A percentile compares a stretch with the other conserved stretches of the same genome.
These are phyloP conservation scores for Aspergillus viridinutans DNA, from an alignment of 2,329 filamentous ascomycete genomes.

Conservation along the genomic window DNA sequence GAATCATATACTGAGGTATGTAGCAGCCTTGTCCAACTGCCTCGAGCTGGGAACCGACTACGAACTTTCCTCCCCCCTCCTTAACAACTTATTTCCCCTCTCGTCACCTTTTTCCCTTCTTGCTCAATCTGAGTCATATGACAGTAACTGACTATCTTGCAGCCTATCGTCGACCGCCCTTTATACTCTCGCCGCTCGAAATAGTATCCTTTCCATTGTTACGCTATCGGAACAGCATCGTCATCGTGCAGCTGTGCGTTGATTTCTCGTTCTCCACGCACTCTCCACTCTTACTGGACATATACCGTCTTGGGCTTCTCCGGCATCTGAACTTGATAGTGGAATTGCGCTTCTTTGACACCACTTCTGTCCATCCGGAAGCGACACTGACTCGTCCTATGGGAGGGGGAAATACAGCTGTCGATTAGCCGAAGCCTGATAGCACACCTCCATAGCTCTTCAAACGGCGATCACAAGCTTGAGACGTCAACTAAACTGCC, in stretches of 20 bases:
- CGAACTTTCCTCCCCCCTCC: slow-evolving; percentile 5
- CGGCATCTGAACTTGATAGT: slow-evolving; percentile 2
- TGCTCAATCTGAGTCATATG: slow-evolving; percentile 11
- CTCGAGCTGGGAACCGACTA: neutral
- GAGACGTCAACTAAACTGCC: slow-evolving; percentile 6
- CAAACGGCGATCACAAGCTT: slow-evolving; percentile 20
- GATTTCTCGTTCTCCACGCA: slow-evolving; percentile 12
- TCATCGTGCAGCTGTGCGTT: slow-evolving; percentile 9
- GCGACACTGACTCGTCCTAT: neutral
- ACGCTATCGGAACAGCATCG: slow-evolving; percentile 5
- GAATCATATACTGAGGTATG: neutral
- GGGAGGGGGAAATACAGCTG: neutral
- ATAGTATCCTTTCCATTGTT: slow-evolving; percentile 11
- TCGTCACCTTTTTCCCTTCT: slow-evolving; percentile 7
- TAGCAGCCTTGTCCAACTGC: slow-evolving; percentile 12
- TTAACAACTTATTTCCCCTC: slow-evolving; percentile 2
- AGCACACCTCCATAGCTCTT: neutral
- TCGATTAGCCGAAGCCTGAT: neutral
- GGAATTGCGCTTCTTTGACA: neutral
- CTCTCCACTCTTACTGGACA: slow-evolving; percentile 9
- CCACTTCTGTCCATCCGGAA: neutral
- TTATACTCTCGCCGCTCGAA: slow-evolving; percentile 4
- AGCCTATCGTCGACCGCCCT: slow-evolving; percentile 14
- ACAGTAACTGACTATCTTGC: slow-evolving; percentile 14
- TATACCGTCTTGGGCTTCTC: slow-evolving; percentile 9